Evolutionary conservation across 805 yeast genomes (phyloP), one percentile per base, ranked within the genome.

Genomic region (Wickerhamiella spandovensis): DNA sequence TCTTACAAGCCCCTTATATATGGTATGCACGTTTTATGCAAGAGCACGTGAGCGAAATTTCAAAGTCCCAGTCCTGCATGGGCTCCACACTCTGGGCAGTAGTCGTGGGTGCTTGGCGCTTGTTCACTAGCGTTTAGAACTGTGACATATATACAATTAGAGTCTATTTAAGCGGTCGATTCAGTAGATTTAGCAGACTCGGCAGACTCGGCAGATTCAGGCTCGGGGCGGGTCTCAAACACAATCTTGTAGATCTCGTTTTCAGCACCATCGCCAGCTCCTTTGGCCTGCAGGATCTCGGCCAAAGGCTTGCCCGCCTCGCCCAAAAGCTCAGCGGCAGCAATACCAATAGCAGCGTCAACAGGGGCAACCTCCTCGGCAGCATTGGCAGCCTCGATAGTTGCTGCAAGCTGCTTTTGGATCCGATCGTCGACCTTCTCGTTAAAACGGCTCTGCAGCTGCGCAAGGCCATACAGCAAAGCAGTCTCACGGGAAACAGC

Each of bases 381-480:
- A 2, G 10, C 6, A 4, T 35, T 35, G 4, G 39, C 39, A 3
- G 18, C 22, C 18, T 39, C 24, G 23, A 21, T 22, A 10, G 37
- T 25, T 12, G 13, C 15, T 5, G n/a, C 32, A 2, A 18, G 10
- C 13, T 23, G 43, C 10, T 46, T 46, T 22, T 23, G 32, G 21
- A 46, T n/a, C 28, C n/a, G 15, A 9, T n/a, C 24, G 12, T 18
- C 25, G 12, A 39, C 17, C 5, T 39, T 24, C 15, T 25, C 43
- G n/a, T 18, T 10, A 17, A 46, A 17, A 13, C 22, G 38, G n/a
- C 24, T 39, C 43, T 10, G 48, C 46, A 21, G 51, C 44, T 9
- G 54, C 58, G 18, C 37, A 18, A 44, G 12, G 23, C 46, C 46
- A 38, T 57, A 58, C 2, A 53, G 49, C 37, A 56, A 48, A 18